Percentiles rank a stretch among this genome's conserved stretches.
Conservation (phyloP, 176 grass and related monocot genomes). For the Poa annua region DNA sequence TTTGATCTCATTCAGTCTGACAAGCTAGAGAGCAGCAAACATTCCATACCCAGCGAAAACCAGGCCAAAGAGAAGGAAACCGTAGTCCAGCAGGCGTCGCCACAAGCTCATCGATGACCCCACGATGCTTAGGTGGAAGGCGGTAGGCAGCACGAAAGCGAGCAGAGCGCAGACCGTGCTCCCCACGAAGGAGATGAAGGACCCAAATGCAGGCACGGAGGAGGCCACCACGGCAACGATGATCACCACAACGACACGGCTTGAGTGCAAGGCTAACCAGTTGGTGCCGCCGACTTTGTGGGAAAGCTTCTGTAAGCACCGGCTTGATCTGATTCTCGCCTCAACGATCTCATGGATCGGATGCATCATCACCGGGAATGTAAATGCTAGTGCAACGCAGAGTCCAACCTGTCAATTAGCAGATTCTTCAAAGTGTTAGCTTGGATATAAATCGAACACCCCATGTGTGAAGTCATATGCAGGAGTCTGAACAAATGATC, state of each 20-base stretch:
- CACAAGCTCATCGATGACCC: constrained; percentile 58
- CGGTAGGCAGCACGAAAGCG: constrained; percentile 76
- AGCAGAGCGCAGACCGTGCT: constrained; percentile 81
- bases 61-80: constrained; percentile 63
- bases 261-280: constrained; percentile 55
- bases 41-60: constrained; percentile 66
- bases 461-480: neutral
- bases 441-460: neutral
- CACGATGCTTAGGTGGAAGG: constrained; percentile 74
- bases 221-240: constrained; percentile 65
- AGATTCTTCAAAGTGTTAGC: neutral
- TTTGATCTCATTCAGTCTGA: neutral
- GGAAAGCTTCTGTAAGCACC: constrained; percentile 60
- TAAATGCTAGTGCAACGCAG: constrained; percentile 79
- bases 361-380: constrained; percentile 94
- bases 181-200: constrained; percentile 83
- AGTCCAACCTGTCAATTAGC: constrained; percentile 69
- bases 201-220: constrained; percentile 72
- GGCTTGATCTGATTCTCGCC: constrained; percentile 56
- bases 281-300: constrained; percentile 24
- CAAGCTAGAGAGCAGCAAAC: constrained; percentile 37
- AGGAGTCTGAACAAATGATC: neutral
- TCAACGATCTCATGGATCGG: constrained; percentile 87
- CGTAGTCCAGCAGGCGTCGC: constrained; percentile 54
- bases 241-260: constrained; percentile 54